These are phyloP conservation scores for Kwoniella sp. DNA, from an alignment of 768 basidiomycete species.

Conservation along the genomic window DNA sequence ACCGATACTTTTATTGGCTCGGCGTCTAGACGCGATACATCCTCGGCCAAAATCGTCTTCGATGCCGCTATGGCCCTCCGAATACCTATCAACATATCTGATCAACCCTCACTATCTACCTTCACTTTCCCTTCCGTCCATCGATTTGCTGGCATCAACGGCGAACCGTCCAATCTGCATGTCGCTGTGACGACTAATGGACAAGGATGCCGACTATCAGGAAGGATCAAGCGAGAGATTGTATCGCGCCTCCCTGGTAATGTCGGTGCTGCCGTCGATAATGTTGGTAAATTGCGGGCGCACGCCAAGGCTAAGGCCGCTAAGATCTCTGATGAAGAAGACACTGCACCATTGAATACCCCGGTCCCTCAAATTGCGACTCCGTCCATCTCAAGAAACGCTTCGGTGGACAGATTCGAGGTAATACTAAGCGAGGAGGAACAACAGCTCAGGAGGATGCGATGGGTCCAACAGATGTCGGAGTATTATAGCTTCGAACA, in stretches of 20 bases:
- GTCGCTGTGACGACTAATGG: conserved; percentile 89
- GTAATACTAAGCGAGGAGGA: conserved; percentile 34
- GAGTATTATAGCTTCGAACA: conserved; percentile 90
- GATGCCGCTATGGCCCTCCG: conserved; percentile 63
- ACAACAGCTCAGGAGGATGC: conserved; percentile 68
- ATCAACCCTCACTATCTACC: conserved; percentile 82
- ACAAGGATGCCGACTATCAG: conserved; percentile 80
- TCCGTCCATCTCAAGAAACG: conserved; percentile 34
- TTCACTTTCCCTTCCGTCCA: conserved; percentile 85
- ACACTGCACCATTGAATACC: conserved; percentile 56
- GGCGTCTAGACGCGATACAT: conserved; percentile 58
- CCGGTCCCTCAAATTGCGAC: conserved; percentile 57
- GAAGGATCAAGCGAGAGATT: conserved; percentile 79
- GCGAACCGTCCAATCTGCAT: conserved; percentile 56
- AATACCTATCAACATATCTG: conserved; percentile 83
- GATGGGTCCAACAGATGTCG: conserved; percentile 93
- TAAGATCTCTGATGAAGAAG: conserved; percentile 56
- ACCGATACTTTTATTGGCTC: conserved; percentile 71
- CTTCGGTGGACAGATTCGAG: conserved; percentile 32
- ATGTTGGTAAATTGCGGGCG: conserved; percentile 69
- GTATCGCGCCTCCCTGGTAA: conserved; percentile 70
- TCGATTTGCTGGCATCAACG: conserved; percentile 66
- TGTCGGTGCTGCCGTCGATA: conserved; percentile 72
- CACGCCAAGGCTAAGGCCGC: conserved; percentile 54
- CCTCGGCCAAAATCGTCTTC: conserved; percentile 67